These are phyloP conservation scores for Aspergillus fructus DNA, from an alignment of 2,329 filamentous ascomycete species.

Conservation along the genomic window DNA sequence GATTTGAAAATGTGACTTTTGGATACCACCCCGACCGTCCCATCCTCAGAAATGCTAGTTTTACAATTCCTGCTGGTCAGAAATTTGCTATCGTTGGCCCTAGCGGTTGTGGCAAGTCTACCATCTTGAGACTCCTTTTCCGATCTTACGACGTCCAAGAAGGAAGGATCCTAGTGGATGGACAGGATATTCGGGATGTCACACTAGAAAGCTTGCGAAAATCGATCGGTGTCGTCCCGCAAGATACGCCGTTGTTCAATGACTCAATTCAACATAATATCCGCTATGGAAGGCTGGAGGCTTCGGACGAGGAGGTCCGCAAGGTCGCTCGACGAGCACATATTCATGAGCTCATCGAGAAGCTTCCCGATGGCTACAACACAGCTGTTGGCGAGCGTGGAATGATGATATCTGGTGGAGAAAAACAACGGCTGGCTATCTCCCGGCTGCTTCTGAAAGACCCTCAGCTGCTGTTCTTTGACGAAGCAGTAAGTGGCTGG, in stretches of 20 bases:
- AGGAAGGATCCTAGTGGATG: slow-evolving; percentile 86
- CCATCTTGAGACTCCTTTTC: slow-evolving; percentile 85
- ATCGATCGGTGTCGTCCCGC: slow-evolving; percentile 91
- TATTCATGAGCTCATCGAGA: slow-evolving; percentile 77
- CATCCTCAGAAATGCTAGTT: slow-evolving; percentile 77
- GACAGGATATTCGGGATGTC: slow-evolving; percentile 84
- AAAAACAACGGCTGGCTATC: slow-evolving; percentile 88
- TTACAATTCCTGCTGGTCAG: slow-evolving; percentile 92
- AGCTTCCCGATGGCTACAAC: slow-evolving; percentile 82
- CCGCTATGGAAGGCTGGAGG: slow-evolving; percentile 80
- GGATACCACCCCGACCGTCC: slow-evolving; percentile 84
- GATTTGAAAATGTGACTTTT: slow-evolving; percentile 92
- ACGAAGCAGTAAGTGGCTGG: slow-evolving; percentile 67
- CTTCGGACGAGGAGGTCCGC: slow-evolving; percentile 68
- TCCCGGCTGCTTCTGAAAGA: slow-evolving; percentile 84
- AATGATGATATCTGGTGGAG: slow-evolving; percentile 94
- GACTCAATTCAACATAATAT: slow-evolving; percentile 96
- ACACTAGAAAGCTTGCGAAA: slow-evolving; percentile 77
- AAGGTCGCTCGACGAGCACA: slow-evolving; percentile 78
- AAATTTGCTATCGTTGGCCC: slow-evolving; percentile 96
- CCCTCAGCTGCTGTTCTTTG: slow-evolving; percentile 86
- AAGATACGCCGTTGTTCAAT: slow-evolving; percentile 96
- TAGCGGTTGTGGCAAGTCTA: slow-evolving; percentile 94
- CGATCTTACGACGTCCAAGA: slow-evolving; percentile 87
- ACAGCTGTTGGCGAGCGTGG: slow-evolving; percentile 92